Evolutionary conservation across 2,329 filamentous ascomycete genomes (phyloP), one percentile per base, ranked within the genome.

Genomic region (Lachnellula suecica): DNA sequence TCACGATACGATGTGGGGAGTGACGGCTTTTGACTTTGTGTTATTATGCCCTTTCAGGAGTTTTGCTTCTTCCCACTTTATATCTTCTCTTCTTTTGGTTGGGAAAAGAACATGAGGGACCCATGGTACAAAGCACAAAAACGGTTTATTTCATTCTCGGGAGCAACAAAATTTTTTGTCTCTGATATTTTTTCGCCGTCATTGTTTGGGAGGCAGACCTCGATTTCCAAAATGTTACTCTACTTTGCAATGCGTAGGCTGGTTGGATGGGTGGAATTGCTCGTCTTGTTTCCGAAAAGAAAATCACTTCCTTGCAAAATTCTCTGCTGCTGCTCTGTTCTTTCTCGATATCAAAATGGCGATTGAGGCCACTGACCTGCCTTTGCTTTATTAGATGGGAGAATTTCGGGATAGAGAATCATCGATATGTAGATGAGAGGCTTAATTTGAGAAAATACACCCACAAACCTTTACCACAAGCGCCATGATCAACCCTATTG

Each of bases 391-490:
- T 47, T 50, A 49, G 47, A 53, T 46, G 35, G 37, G 35, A 45
- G 42, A 42, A 31, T 29, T 17, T 29, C 34, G 34, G 34, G 20
- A 49, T 49, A 53, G 51, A 53, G 27, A 23, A 38, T 52, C 44
- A 22, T 42, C 40, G 40, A 44, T 53, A n/a, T n/a, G n/a, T n/a
- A 55, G 44, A 53, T 37, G 50, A 51, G 44, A 38, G 25, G 11
- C 13, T 20, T 43, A 43, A 43, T 43, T 22, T 7, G 22, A 43
- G 20, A 6, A 42, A 4, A 43, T 11, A 43, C 3, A 43, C n/a
- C n/a, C n/a, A n/a, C n/a, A n/a, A n/a, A n/a, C n/a, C n/a, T 15
- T 43, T 20, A 11, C 40, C 37, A 40, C 27, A 23, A 40, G 37
- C 37, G 19, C 37, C 37, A 19, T n/a, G n/a, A n/a, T n/a, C n/a